Conservation (phyloP, 805 yeast species). For the Monosporozyma solicola region DNA sequence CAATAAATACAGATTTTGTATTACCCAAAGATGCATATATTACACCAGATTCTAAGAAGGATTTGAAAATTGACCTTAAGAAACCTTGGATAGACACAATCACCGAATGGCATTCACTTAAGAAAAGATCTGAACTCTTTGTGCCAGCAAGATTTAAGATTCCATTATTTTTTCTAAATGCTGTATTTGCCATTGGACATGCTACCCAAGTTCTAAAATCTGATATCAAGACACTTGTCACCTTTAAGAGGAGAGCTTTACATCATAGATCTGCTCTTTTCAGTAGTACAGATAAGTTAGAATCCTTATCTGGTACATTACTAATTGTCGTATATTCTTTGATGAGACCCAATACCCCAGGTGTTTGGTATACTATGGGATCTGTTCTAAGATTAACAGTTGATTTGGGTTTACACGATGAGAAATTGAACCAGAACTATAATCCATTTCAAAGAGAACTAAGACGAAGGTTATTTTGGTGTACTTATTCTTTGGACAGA, state of each 20-base stretch:
- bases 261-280: conserved; percentile 49
- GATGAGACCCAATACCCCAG: conserved; percentile 85
- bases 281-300: conserved; percentile 51
- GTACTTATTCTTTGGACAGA: conserved; percentile 76
- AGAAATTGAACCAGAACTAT: conserved; percentile 34
- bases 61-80: neutral
- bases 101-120: conserved; percentile 31
- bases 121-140: conserved; percentile 22
- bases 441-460: conserved; percentile 57
- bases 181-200: conserved; percentile 73
- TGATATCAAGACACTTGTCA: conserved; percentile 54
- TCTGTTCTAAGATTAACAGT: conserved; percentile 71
- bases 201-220: conserved; percentile 64
- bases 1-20: conserved; percentile 33
- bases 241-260: conserved; percentile 61
- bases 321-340: conserved; percentile 62
- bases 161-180: conserved; percentile 61
- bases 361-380: conserved; percentile 88
- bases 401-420: conserved; percentile 78
- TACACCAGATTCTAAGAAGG: conserved; percentile 6
- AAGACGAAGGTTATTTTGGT: conserved; percentile 78
- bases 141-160: conserved; percentile 43
- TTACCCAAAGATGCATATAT: conserved; percentile 12
- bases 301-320: conserved; percentile 63
- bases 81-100: conserved; percentile 32